Evolutionary conservation across 2,329 filamentous ascomycete species (phyloP).

Genomic region (Teratosphaeriaceae sp.): DNA sequence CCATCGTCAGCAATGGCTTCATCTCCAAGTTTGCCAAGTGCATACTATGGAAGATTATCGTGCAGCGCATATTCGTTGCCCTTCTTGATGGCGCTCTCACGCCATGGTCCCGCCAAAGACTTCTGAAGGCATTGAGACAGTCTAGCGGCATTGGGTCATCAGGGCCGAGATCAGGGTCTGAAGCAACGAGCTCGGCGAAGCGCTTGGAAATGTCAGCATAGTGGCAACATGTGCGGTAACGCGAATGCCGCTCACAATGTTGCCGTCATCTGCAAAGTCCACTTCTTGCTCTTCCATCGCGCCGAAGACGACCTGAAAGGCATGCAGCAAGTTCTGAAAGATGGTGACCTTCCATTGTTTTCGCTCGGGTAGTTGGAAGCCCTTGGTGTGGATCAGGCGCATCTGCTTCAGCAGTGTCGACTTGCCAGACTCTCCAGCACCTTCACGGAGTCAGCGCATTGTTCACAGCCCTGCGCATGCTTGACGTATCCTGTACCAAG

Average conservation of each 20-base stretch:
- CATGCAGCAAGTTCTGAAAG: constrained; percentile 89
- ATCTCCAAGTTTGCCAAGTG: constrained; percentile 15
- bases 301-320: constrained; percentile 82
- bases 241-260: constrained; percentile 55
- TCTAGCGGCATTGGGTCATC: constrained; percentile 74
- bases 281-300: constrained; percentile 84
- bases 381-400: constrained; percentile 92
- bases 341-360: constrained; percentile 93
- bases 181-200: constrained; percentile 68
- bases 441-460: constrained; percentile 43
- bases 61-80: constrained; percentile 96
- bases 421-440: constrained; percentile 91
- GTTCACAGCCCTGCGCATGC: not conserved
- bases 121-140: constrained; percentile 74
- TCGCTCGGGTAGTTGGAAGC: constrained; percentile 83
- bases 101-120: constrained; percentile 75
- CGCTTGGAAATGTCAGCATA: constrained; percentile 50
- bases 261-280: constrained; percentile 69
- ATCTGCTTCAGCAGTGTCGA: constrained; percentile 98
- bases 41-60: constrained; percentile 91
- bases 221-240: constrained; percentile 6
- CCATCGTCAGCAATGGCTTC: constrained; percentile 11
- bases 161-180: constrained; percentile 74
- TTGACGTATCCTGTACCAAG: constrained; percentile 55
- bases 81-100: constrained; percentile 80